phyloP scores from a whole-genome alignment of 2,329 filamentous ascomycete species.

The Byssothecium circinans region DNA sequence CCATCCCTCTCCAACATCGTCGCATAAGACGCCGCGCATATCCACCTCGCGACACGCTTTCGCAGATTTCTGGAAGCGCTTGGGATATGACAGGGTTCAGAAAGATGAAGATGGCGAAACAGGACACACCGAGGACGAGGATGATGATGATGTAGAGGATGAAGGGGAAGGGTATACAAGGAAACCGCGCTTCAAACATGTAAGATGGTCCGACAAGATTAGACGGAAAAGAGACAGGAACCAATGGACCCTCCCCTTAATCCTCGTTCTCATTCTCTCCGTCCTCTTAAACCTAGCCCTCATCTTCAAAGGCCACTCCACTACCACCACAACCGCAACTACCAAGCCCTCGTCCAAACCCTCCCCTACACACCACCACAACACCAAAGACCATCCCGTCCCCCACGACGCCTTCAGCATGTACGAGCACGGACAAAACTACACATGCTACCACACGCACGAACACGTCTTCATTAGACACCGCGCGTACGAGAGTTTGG shows the following conservation, averaged over 20 bases:
- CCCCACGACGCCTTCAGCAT: conserved; percentile 10
- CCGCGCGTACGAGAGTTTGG: conserved; percentile 5
- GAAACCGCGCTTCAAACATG: not conserved
- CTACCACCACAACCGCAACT: no score
- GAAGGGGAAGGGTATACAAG: not conserved
- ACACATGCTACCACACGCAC: conserved; percentile 15
- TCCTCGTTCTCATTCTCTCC: not conserved
- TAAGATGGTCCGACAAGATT: not conserved
- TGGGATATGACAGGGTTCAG: no score
- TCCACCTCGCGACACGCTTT: not conserved
- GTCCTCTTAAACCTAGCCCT: not conserved
- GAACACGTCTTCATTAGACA: conserved; percentile 2
- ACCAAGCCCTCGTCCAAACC: no score
- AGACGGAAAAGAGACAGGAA: no score
- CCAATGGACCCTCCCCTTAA: no score
- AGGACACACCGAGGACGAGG: not conserved
- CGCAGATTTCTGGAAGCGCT: no score
- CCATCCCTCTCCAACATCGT: conserved; percentile 6
- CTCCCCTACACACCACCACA: no score
- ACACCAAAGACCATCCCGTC: not conserved
- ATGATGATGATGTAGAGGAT: not conserved
- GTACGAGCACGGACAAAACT: conserved; percentile 8
- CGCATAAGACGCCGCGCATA: not conserved
- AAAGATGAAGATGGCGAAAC: no score
- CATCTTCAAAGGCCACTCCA: no score